Conservation (phyloP, 2,329 filamentous ascomycete species). For the Epichloe brachyelytri region DNA sequence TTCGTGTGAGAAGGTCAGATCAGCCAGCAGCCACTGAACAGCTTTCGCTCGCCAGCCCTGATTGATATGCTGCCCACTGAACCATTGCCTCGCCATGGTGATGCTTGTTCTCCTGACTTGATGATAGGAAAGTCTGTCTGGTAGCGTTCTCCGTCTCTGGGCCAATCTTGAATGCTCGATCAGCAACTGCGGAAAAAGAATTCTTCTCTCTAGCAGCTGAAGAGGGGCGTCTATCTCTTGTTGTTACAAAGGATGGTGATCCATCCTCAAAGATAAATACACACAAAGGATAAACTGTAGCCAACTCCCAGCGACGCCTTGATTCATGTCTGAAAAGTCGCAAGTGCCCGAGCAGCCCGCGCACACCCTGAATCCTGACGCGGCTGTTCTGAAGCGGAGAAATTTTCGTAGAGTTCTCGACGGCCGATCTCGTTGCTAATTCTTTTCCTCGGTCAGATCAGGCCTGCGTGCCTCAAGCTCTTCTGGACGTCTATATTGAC, state of each 20-base stretch:
- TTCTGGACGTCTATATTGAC: conserved; percentile 14
- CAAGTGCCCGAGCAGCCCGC: background rate
- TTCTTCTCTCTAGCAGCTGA: background rate
- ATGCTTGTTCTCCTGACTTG: background rate
- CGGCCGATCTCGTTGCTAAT: conserved; percentile 15
- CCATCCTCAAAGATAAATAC: conserved; percentile 33
- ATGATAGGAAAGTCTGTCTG: background rate
- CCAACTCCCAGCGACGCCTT: conserved; percentile 12
- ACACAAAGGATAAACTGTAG: conserved; percentile 20
- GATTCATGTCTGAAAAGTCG: conserved; percentile 8
- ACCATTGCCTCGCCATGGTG: background rate
- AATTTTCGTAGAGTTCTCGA: conserved; percentile 17
- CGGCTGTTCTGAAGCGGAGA: conserved; percentile 16
- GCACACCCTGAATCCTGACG: conserved; percentile 6
- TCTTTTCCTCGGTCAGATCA: conserved; percentile 12
- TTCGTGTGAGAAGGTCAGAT: background rate
- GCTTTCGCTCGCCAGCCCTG: background rate
- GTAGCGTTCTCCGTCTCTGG: background rate
- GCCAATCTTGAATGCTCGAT: background rate
- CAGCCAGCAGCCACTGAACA: background rate
- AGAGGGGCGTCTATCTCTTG: conserved; percentile 20
- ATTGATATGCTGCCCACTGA: background rate
- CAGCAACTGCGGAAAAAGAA: background rate
- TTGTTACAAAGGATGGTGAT: conserved; percentile 29
- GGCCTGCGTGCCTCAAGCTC: conserved; percentile 16